Base-by-base conservation (phyloP, 2,329 filamentous ascomycete genomes). In the Didymella sp. region DNA sequence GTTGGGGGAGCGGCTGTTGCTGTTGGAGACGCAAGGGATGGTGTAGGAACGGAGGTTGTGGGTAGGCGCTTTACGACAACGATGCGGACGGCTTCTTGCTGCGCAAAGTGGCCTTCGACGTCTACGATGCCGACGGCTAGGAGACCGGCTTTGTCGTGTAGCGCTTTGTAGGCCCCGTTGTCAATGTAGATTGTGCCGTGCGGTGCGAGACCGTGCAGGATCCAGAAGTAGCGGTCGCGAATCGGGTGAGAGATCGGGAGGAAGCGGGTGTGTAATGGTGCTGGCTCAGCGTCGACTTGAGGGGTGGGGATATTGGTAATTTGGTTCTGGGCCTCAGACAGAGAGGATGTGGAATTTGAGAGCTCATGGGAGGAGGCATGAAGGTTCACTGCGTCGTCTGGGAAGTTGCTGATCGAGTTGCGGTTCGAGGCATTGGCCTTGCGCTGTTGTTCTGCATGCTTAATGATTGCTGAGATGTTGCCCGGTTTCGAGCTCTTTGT, bases 111-210 rank as follows among this genome's bases (percentile, higher is more conserved):
- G 2, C 95, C 95, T 62, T 94, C 90, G 2, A 97, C 91, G 59
- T 91, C 91, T 1, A 98, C 83, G 13, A 99, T 87, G n/a, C 94
- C 95, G 0, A 91, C 93, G 0, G 94, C 92, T 0, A 98, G 85
- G 2, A 99, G 85, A 3, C 92, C 91, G 0, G 93, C 92, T 78
- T 96, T 96, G 71, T 88, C 87, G 15, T 87, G 80, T 3, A 98
- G 83, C 0, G 94, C 95, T 30, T 84, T 81, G 77, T 92, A 88
- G 3, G 94, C 94, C 38, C 95, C 95, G n/a, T 86, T 80, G 79
- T 99, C 95, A 67, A 99, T 96, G 78, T 91, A 98, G 24, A 99
- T 74, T 2, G 89, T 96, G 13, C 95, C 95, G 70, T 96, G 93
- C 0, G 95, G 92, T 22, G 89, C 88, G 11, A 97, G 86, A 9